Evolutionary conservation across 352 stramenopile species (phyloP), one percentile per base, ranked within the genome.

Genomic region (Phytophthora foliorum): DNA sequence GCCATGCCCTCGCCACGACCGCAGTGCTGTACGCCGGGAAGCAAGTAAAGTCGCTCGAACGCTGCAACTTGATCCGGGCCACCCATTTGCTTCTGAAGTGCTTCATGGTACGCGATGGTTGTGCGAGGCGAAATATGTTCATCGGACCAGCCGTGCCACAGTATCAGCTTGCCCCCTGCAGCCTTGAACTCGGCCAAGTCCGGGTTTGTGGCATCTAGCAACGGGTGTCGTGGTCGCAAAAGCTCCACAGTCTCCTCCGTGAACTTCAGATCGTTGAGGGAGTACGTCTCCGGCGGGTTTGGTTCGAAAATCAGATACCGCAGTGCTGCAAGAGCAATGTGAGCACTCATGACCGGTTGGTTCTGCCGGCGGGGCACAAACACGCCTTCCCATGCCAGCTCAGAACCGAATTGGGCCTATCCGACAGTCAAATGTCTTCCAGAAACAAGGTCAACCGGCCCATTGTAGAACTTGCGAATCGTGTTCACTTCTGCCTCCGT

Each of bases 81-180:
- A 19, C 73, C 71, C 71, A 82, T 80, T 22, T 69, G 51, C 21
- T 65, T 46, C 42, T 78, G 38, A 17, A 78, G 63, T 2, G 69
- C 67, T 65, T 82, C 75, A 27, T 82, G 68, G 38, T 72, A 79
- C 32, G 64, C 69, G 41, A 82, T 76, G 2, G 71, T 82, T 17
- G 64, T 74, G 31, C 63, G 75, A 31, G 75, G 71, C 25, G 75
- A 75, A 57, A 82, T 82, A 34, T 82, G 71, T 10, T 73, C 62
- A 39, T 82, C 75, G 4, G 68, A 44, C 69, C 66, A 84, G 16
- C 72, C 72, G 59, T 84, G 72, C 69, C 72, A 84, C 19, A 84
- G 10, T 31, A 84, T 79, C 9, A 82, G 58, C 25, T 80, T 84
- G 11, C 76, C 64, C 9, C 76, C 72, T 17, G 65, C 61, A 9